A percentile compares a stretch with the other conserved stretches of the same genome.
Evolutionary conservation across 805 yeast genomes (phyloP).

Genomic region (Candida michaelii): DNA sequence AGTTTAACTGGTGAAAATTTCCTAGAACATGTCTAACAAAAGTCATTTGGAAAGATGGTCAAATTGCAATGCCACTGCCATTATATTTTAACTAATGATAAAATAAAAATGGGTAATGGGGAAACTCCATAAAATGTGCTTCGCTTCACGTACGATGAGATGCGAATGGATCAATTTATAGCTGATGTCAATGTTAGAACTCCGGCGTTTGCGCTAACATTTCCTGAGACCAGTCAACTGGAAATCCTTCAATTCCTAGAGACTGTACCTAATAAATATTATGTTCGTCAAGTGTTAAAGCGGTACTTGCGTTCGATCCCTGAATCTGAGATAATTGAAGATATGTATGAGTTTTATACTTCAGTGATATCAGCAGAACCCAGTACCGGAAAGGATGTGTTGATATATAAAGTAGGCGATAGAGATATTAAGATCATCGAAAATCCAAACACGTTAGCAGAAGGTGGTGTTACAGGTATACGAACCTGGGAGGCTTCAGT

Average conservation of each 20-base stretch:
- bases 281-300: not conserved
- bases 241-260: conserved; percentile 3
- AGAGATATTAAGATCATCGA: conserved; percentile 45
- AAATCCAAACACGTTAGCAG: conserved; percentile 63
- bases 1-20: not conserved
- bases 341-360: conserved; percentile 7
- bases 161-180: conserved; percentile 1
- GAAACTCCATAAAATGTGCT: not conserved
- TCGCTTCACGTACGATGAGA: not conserved
- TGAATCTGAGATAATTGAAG: conserved; percentile 9
- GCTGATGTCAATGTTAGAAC: not conserved
- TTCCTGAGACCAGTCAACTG: not conserved
- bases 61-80: too few relatives aligned
- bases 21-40: not conserved
- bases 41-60: not conserved
- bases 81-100: too few relatives aligned
- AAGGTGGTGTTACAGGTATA: conserved; percentile 81
- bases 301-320: not conserved
- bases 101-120: not conserved
- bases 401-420: conserved; percentile 19
- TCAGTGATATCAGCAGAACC: not conserved
- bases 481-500: conserved; percentile 95
- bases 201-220: not conserved
- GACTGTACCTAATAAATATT: conserved; percentile 4
- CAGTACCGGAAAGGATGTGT: not conserved